Evolutionary conservation across 805 yeast genomes (phyloP), one percentile per base, ranked within the genome.

Genomic region (Suhomyces canberraensis): DNA sequence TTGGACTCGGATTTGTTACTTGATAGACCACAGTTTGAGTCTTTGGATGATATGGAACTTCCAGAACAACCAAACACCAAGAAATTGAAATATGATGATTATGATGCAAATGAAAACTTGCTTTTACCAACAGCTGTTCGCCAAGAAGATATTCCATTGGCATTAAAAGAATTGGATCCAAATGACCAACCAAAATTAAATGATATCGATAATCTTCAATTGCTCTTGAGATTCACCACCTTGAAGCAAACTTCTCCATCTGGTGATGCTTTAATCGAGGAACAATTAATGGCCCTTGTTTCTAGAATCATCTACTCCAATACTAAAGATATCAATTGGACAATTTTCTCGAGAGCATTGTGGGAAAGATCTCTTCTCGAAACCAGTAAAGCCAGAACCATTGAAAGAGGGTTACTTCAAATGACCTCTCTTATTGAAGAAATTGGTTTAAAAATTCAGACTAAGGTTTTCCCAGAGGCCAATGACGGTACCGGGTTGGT

Each of bases 331-430:
- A 72, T 76, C 13, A 84, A 86, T 57, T 89, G 96, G 89, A 62
- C 84, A 1, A 58, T 91, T 3, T 88, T 81, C 51, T 78, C 90
- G 2, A 71, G 90, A 44, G 84, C 95, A 0, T 65, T 93, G 29
- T 93, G 97, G 96, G 85, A 83, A 52, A 76, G 98, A 56, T 87
- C 96, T 6, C 50, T 85, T 15, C 66, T 90, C 25, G 98, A 93
- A 57, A 76, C 95, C 0, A 71, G 73, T 33, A 81, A 79, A 46
- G 79, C 95, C 1, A 81, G 84, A 54, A 91, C 97, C 1, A 82
- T 91, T 16, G 98, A 93, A 62, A 75, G 98, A 56, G 98, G 98
- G 34, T 80, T 90, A 4, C 68, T 93, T 35, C 98, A 93, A 61
- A 81, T 93, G 82, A 91, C 90, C 37, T 81, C 95, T 3, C 66